Conservation (phyloP, 1,284 basidiomycete genomes). For the Ganoderma sinense region DNA sequence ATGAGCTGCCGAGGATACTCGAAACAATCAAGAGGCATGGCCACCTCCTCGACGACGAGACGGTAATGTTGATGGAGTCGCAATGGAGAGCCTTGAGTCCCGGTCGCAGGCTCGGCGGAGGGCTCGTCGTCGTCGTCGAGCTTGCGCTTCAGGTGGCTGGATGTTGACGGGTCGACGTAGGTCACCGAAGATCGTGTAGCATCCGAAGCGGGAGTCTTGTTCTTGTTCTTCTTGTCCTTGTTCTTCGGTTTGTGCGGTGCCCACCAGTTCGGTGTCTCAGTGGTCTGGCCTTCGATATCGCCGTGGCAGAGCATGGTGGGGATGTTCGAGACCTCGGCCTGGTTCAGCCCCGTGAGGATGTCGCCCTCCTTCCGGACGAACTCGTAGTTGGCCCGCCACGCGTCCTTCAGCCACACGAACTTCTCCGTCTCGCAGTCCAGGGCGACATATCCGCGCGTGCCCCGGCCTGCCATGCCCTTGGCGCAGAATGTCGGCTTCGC, state of each 20-base stretch:
- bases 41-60: constrained; percentile 8
- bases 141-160: neutral
- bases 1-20: constrained; percentile 2
- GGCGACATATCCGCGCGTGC: constrained; percentile 18
- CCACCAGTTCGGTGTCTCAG: neutral
- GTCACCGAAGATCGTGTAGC: neutral
- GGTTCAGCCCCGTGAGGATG: neutral
- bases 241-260: neutral
- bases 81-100: neutral
- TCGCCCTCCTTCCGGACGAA: constrained; percentile 1
- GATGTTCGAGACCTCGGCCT: neutral
- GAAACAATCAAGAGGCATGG: neutral
- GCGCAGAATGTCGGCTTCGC: constrained; percentile 10
- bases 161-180: neutral
- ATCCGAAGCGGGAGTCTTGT: neutral
- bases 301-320: constrained; percentile 13
- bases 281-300: constrained; percentile 10
- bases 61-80: constrained; percentile 6
- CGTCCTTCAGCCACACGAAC: constrained; percentile 19
- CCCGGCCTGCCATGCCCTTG: constrained; percentile 6
- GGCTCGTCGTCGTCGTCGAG: neutral
- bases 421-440: neutral
- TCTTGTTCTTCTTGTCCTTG: neutral
- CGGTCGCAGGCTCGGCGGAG: neutral
- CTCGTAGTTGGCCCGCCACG: constrained; percentile 8